A percentile compares a stretch with the other conserved stretches of the same genome.
Evolutionary conservation across 768 basidiomycete genomes (phyloP).

Genomic region (Boletus rubroflammeus): DNA sequence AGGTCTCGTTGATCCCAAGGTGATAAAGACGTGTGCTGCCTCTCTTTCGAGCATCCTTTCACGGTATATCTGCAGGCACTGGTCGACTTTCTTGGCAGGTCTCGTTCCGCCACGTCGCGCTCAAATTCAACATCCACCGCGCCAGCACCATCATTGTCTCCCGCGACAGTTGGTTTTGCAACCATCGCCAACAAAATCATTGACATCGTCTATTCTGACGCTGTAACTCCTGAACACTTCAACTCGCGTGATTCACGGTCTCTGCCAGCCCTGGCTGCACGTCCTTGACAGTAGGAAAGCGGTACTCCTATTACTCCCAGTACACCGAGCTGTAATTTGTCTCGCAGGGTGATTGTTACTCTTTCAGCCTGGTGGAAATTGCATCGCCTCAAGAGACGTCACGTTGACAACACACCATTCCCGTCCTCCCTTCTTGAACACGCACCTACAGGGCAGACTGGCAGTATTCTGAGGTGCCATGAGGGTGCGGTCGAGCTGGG

Average conservation of each 20-base stretch:
- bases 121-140: slow-evolving; percentile 47
- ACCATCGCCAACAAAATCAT: slow-evolving; percentile 28
- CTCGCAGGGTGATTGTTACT: slow-evolving; percentile 55
- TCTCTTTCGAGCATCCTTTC: background rate
- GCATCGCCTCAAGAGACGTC: slow-evolving; percentile 47
- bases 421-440: slow-evolving; percentile 12
- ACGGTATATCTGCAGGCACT: slow-evolving; percentile 48
- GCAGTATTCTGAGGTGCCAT: slow-evolving; percentile 70
- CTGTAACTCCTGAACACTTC: slow-evolving; percentile 58
- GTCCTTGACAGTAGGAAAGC: slow-evolving; percentile 45
- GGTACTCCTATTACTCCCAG: slow-evolving; percentile 34
- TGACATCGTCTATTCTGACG: slow-evolving; percentile 57
- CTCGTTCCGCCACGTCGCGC: slow-evolving; percentile 63
- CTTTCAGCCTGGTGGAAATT: slow-evolving; percentile 49
- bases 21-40: background rate
- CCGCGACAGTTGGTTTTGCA: slow-evolving; percentile 75
- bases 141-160: slow-evolving; percentile 73
- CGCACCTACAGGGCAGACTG: slow-evolving; percentile 45
- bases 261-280: slow-evolving; percentile 45
- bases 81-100: slow-evolving; percentile 79
- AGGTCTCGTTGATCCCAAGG: slow-evolving; percentile 55
- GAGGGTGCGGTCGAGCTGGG: slow-evolving; percentile 65
- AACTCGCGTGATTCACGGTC: slow-evolving; percentile 57
- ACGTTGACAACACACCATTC: slow-evolving; percentile 44
- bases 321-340: background rate